These are phyloP conservation scores for Ceratocystis alfenasii DNA, from an alignment of 2,329 filamentous ascomycete genomes.

Conservation along the genomic window DNA sequence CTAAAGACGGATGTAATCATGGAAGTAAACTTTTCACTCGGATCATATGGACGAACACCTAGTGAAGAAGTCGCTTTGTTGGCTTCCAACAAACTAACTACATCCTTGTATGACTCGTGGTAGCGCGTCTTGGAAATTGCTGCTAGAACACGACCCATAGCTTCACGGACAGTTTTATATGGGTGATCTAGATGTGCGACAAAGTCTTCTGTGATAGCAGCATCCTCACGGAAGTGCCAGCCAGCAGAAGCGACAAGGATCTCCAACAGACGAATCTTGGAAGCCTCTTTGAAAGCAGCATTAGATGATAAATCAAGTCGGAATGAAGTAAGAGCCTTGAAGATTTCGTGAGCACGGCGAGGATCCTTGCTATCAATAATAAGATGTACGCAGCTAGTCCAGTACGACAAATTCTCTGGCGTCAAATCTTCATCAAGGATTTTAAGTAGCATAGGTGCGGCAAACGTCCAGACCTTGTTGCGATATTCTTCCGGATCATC, in stretches of 20 bases:
- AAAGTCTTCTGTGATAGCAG: conserved; percentile 82
- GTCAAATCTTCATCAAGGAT: conserved; percentile 88
- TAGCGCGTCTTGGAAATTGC: conserved; percentile 85
- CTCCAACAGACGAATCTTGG: conserved; percentile 83
- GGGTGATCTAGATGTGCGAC: conserved; percentile 87
- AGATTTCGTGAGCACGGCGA: conserved; percentile 70
- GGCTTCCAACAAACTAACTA: conserved; percentile 58
- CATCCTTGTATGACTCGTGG: conserved; percentile 81
- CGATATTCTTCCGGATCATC: conserved; percentile 66
- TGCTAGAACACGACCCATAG: conserved; percentile 80
- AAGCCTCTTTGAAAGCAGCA: conserved; percentile 96
- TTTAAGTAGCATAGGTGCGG: conserved; percentile 72
- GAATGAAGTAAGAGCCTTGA: conserved; percentile 73
- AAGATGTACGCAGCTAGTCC: conserved; percentile 87
- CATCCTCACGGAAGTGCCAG: conserved; percentile 90
- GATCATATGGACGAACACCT: conserved; percentile 71
- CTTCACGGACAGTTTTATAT: conserved; percentile 92
- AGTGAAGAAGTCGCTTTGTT: conserved; percentile 74
- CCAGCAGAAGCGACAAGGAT: conserved; percentile 77
- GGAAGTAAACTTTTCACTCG: conserved; percentile 58
- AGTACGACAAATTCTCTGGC: conserved; percentile 87
- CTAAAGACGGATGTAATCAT: conserved; percentile 66
- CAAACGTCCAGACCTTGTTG: conserved; percentile 73
- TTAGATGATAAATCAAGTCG: conserved; percentile 88
- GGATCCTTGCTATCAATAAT: conserved; percentile 83